Conservation (phyloP, 1,139 yeast species). For the Taphrina sp. region DNA sequence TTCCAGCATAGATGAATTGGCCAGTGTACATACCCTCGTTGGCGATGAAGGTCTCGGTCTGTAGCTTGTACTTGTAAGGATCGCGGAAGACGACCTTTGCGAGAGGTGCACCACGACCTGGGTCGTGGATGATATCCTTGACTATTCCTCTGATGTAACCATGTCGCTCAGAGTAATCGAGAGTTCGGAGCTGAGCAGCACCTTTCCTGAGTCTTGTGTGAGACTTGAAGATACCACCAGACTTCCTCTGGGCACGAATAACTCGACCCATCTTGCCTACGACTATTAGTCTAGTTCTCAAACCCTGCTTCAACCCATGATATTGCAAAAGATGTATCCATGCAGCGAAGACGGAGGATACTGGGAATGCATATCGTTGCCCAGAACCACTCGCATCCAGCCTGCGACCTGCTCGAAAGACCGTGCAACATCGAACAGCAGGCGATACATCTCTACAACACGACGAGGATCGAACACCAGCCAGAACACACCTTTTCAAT, state of each 20-base stretch:
- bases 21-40: conserved; percentile 99
- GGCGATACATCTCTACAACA: too few relatives aligned
- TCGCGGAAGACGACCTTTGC: conserved; percentile 99
- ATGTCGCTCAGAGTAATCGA: conserved; percentile 99
- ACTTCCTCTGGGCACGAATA: conserved; percentile 99
- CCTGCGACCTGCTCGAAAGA: too few relatives aligned
- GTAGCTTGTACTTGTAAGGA: conserved; percentile 97
- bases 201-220: conserved; percentile 99
- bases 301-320: background rate
- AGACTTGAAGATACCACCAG: conserved; percentile 99
- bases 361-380: too few relatives aligned
- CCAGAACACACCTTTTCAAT: too few relatives aligned
- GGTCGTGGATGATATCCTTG: conserved; percentile 97
- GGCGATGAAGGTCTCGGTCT: conserved; percentile 98
- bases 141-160: conserved; percentile 99
- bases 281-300: background rate
- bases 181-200: conserved; percentile 99
- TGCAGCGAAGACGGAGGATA: too few relatives aligned
- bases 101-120: conserved; percentile 99
- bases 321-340: too few relatives aligned
- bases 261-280: conserved; percentile 71
- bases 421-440: too few relatives aligned
- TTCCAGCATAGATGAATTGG: conserved; percentile 98
- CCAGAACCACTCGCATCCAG: too few relatives aligned
- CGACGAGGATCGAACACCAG: too few relatives aligned